These are phyloP conservation scores for Chaetothyriales sp. DNA, from an alignment of 2,329 filamentous ascomycete species.

Conservation along the genomic window DNA sequence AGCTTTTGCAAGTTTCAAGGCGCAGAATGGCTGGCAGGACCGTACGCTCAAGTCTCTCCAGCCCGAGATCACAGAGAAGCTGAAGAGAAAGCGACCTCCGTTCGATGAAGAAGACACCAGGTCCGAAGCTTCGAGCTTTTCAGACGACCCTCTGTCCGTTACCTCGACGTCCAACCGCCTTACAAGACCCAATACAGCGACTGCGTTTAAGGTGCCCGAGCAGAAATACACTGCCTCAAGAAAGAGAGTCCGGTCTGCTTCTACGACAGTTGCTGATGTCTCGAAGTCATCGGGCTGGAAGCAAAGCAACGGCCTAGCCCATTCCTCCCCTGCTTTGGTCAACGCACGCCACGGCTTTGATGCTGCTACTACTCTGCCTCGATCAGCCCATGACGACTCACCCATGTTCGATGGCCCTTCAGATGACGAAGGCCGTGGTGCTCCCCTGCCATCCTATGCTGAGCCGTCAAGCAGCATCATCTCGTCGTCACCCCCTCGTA, in stretches of 20 bases:
- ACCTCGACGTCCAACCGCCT: constrained; percentile 50
- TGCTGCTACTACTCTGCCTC: constrained; percentile 51
- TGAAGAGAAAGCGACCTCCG: constrained; percentile 56
- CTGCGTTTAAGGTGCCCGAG: constrained; percentile 29
- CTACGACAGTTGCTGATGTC: constrained; percentile 41
- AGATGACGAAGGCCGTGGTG: constrained; percentile 65
- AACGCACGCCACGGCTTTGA: constrained; percentile 64
- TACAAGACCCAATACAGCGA: constrained; percentile 20
- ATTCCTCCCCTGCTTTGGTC: constrained; percentile 76
- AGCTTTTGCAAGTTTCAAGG: constrained; percentile 92
- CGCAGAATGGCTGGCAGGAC: constrained; percentile 89
- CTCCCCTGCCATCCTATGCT: constrained; percentile 63
- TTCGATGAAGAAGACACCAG: constrained; percentile 61
- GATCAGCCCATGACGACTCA: constrained; percentile 24
- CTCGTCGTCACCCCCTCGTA: constrained; percentile 70
- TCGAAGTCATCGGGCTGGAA: constrained; percentile 55
- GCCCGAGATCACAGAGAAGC: constrained; percentile 65
- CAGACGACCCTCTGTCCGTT: constrained; percentile 52
- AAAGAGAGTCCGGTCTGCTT: constrained; percentile 61
- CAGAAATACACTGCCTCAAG: constrained; percentile 34
- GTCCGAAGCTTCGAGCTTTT: constrained; percentile 74
- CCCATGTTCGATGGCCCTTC: constrained; percentile 26
- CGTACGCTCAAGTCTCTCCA: constrained; percentile 76
- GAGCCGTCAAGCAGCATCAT: constrained; percentile 32
- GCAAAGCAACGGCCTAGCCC: constrained; percentile 58